phyloP scores from a whole-genome alignment of 306 rosid genomes.

The Astragalus glycyphyllos region DNA sequence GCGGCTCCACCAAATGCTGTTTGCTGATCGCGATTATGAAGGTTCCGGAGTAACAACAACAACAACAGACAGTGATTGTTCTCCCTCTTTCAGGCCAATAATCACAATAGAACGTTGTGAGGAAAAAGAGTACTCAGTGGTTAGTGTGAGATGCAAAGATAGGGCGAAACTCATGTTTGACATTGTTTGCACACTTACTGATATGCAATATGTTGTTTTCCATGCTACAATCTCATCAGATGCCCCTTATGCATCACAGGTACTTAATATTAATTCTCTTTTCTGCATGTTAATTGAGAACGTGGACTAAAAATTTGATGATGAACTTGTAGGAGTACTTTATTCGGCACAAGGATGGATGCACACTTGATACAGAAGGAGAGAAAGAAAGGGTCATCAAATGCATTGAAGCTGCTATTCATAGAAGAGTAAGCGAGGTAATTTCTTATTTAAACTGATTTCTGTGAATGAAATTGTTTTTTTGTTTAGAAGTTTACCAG shows the following conservation, averaged over 20 bases:
- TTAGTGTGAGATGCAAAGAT: conserved; percentile 75
- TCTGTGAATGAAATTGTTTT: conserved; percentile 14
- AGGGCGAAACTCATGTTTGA: conserved; percentile 86
- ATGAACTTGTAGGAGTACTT: conserved; percentile 62
- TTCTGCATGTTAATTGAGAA: background rate
- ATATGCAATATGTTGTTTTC: conserved; percentile 87
- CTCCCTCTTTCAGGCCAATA: conserved; percentile 64
- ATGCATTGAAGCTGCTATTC: conserved; percentile 89
- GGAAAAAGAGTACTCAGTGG: conserved; percentile 76
- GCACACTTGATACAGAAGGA: conserved; percentile 82
- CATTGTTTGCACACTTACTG: conserved; percentile 88
- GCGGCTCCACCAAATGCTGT: conserved; percentile 80
- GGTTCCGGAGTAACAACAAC: conserved; percentile 53
- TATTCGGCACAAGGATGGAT: conserved; percentile 84
- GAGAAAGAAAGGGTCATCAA: conserved; percentile 80
- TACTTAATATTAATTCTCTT: conserved; percentile 8
- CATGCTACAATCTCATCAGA: conserved; percentile 81
- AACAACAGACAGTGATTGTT: conserved; percentile 50
- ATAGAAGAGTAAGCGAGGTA: conserved; percentile 88
- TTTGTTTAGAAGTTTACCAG: background rate
- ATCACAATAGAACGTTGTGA: conserved; percentile 74
- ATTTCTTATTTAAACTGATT: conserved; percentile 32
- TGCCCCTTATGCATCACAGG: conserved; percentile 85
- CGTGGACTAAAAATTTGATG: conserved; percentile 22
- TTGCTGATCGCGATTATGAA: conserved; percentile 83